Conservation (phyloP, 176 grass and related monocot species). For the Pontederia crassipes region DNA sequence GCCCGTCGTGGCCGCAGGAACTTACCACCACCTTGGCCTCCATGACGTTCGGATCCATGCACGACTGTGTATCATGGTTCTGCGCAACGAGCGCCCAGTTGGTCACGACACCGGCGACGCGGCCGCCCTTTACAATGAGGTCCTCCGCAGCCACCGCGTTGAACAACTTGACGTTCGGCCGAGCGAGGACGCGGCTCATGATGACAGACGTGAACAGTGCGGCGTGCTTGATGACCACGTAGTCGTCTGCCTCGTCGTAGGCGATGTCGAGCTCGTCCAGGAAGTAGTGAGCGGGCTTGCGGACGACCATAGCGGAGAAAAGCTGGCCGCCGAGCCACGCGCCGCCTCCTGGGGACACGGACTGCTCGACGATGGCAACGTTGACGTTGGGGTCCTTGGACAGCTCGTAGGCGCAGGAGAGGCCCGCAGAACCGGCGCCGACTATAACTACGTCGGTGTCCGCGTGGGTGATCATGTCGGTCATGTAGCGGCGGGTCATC, state of each 20-base stretch:
- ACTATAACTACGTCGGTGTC: conserved; percentile 85
- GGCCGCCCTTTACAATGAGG: conserved; percentile 55
- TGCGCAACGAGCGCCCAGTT: conserved; percentile 88
- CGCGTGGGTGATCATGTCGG: conserved; percentile 82
- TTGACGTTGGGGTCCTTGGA: conserved; percentile 63
- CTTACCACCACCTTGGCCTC: conserved; percentile 89
- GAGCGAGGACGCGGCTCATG: conserved; percentile 65
- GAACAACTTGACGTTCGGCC: conserved; percentile 89
- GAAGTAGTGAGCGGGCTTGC: conserved; percentile 72
- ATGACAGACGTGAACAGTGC: conserved; percentile 92
- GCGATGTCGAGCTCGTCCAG: conserved; percentile 61
- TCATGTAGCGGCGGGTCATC: conserved; percentile 91
- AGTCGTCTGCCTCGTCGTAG: conserved; percentile 75
- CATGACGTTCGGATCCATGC: conserved; percentile 97
- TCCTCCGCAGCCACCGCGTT: conserved; percentile 90
- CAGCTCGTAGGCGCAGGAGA: conserved; percentile 82
- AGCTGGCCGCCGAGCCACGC: conserved; percentile 81
- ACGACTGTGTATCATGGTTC: conserved; percentile 92
- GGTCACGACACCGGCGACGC: conserved; percentile 76
- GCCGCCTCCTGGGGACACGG: conserved; percentile 75
- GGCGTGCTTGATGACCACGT: conserved; percentile 74
- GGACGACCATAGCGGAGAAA: conserved; percentile 85
- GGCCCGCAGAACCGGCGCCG: conserved; percentile 69
- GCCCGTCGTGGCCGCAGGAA: conserved; percentile 88
- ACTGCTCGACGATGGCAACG: conserved; percentile 75